Evolutionary conservation across 345 rosid species (phyloP).

Genomic region (thale cress (Arabidopsis thaliana)): TAIR10.1 NC_003074.8:23345001-23345500

Average conservation of each 20-base stretch:
- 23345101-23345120: conserved; percentile 35
- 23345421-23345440: too few species aligned
- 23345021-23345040: background rate
- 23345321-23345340: background rate
- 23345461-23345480: too few species aligned
- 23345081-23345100: conserved; percentile 29
- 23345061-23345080: background rate
- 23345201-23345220: conserved; percentile 48
- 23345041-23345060: conserved; percentile 22
- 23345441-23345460: too few species aligned
- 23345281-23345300: conserved; percentile 65
- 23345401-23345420: background rate
- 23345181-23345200: conserved; percentile 4
- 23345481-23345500: too few species aligned
- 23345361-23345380: background rate
- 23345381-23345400: background rate
- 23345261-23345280: conserved; percentile 43
- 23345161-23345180: conserved; percentile 13
- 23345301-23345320: conserved; percentile 33
- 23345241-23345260: conserved; percentile 52
- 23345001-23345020: background rate
- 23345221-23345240: conserved; percentile 64
- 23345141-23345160: conserved; percentile 1
- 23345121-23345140: conserved; percentile 13
- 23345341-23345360: background rate